Evolutionary conservation across 352 stramenopile genomes (phyloP), one percentile per base, ranked within the genome.

Genomic region (Phytophthora constricta): DNA sequence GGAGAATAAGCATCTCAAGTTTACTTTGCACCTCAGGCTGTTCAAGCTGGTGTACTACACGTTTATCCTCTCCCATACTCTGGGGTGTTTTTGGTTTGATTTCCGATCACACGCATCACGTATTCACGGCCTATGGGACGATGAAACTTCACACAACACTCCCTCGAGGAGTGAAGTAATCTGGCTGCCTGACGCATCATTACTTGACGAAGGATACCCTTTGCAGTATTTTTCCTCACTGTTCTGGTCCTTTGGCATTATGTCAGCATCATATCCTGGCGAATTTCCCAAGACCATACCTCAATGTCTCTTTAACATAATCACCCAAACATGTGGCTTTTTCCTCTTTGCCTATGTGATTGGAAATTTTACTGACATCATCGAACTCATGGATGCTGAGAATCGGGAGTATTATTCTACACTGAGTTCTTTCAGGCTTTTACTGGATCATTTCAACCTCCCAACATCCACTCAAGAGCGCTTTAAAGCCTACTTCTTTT

Each of bases 21-120:
- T 74, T 34, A 91, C 80, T 1, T 45, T 82, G 1, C 74, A 92
- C n/a, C 51, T 92, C 0, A 78, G 84, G 2, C 27, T 92, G 19
- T 86, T 89, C 69, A 92, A 90, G 66, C 51, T 92, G n/a, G 68
- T 92, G 14, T 92, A 90, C 60, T 92, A 89, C 64, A 87, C 80
- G 0, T 90, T 89, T 37, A 54, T 92, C 23, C 64, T 90, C 1
- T 78, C 76, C 2, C 84, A 92, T 48, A 70, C 76, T 0, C 75
- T 88, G 5, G 84, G 77, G 5, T 86, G 84, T 33, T 76, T 87
- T 25, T 92, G 80, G 71, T 90, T 89, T 34, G 80, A 90, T 33
- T 92, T 63, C 46, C 61, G 61, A 14, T 78, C 68, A 9, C 60
- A 66, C 31, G 53, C 48, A 5, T 77, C 72, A 33, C 51, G 54